phyloP scores from a whole-genome alignment of 768 basidiomycete genomes.

The Boletus rubroflammeus region DNA sequence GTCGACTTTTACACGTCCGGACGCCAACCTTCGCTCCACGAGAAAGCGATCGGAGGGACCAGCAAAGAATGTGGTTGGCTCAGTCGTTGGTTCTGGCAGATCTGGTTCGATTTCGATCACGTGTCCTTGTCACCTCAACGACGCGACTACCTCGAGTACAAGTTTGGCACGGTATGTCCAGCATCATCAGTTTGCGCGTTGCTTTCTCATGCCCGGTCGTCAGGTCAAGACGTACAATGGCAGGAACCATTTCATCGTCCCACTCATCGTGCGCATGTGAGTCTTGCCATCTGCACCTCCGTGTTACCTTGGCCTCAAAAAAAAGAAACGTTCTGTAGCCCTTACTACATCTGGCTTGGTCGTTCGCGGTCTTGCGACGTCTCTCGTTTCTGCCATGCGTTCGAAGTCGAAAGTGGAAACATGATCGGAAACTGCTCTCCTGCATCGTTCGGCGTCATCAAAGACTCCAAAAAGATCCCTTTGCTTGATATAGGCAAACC shows the following conservation, averaged over 20 bases:
- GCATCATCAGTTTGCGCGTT: neutral
- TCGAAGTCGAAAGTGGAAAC: slow-evolving; percentile 64
- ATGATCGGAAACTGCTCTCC: slow-evolving; percentile 50
- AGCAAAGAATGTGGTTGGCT: slow-evolving; percentile 62
- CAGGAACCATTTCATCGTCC: slow-evolving; percentile 66
- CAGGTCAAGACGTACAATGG: slow-evolving; percentile 68
- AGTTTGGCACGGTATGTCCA: slow-evolving; percentile 61
- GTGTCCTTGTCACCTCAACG: slow-evolving; percentile 54
- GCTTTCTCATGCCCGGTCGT: neutral
- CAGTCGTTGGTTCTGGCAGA: slow-evolving; percentile 76
- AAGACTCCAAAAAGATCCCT: slow-evolving; percentile 37
- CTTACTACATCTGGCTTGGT: slow-evolving; percentile 76
- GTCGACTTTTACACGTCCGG: slow-evolving; percentile 71
- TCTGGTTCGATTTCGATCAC: slow-evolving; percentile 61
- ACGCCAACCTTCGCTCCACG: slow-evolving; percentile 51
- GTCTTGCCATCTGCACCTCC: slow-evolving; percentile 11
- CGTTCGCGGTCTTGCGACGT: slow-evolving; percentile 61
- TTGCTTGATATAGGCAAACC: slow-evolving; percentile 43
- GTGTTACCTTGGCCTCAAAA: neutral
- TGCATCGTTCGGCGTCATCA: slow-evolving; percentile 30
- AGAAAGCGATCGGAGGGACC: slow-evolving; percentile 59
- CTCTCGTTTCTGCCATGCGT: slow-evolving; percentile 51
- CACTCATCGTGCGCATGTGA: slow-evolving; percentile 61
- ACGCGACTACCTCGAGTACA: slow-evolving; percentile 73
- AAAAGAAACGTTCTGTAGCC: slow-evolving; percentile 36